Base-by-base conservation (phyloP, 257 asterid genomes). In the Nicotiana benthamiana region DNA sequence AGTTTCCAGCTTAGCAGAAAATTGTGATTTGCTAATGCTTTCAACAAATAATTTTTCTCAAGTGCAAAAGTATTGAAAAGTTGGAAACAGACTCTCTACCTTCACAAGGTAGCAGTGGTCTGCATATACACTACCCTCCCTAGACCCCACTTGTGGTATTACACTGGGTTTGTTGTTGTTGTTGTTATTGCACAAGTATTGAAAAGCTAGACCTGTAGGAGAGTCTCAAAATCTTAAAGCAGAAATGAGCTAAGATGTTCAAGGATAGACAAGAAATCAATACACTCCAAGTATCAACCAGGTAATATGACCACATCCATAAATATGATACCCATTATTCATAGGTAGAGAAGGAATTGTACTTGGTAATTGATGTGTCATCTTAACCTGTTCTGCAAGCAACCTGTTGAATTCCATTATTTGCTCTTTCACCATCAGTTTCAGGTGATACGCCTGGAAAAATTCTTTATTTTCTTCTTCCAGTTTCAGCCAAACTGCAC, bases 401-500 rank as follows among this genome's bases (percentile, higher is more conserved):
- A 92, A 82, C 86, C 85, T 90, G 85, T 94, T 94, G 90, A 91
- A 94, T 82, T 90, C 93, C 88, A 88, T n/a, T 66, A 94, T 94
- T 87, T 94, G 97, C 53, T 89, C 91, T 84, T 94, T 89, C 81
- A 94, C 94, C 86, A 88, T 77, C 88, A 92, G 66, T 75, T 88
- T 88, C 30, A 91, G 85, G 80, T 89, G 88, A 85, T 94, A 94
- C 54, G 92, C 94, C 88, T 87, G 83, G 87, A 94, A 40, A 40
- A 40, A 40, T 40, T 40, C 48, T 40, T 40, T 11, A 40, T 40
- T 40, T 40, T 40, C 11, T 79, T 88, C 86, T 84, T 93, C 97
- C 74, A 94, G 97, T 86, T 83, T 89, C 86, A 84, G 90, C 98
- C 98, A 94, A 79, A 94, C 98, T 94, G 92, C 48, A 40, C 8